Conservation (phyloP, 352 stramenopile species). For the Blastocystis sp. region DNA sequence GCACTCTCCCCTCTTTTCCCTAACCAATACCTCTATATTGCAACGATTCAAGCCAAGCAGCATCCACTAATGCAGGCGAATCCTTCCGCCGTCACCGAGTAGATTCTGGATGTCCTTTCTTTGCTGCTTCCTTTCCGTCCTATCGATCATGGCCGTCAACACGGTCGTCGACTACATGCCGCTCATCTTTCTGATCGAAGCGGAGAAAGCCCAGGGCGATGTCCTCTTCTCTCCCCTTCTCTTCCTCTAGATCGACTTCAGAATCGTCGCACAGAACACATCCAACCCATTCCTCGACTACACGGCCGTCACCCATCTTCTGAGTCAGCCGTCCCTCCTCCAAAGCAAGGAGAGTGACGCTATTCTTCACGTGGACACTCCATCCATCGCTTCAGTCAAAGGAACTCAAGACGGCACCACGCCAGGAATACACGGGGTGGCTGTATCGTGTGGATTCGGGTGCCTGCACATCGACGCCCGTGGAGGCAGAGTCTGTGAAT, state of each 20-base stretch:
- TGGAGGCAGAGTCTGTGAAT: background rate
- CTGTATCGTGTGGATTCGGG: background rate
- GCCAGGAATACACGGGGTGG: conserved; percentile 18
- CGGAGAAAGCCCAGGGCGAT: conserved; percentile 7
- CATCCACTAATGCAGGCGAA: conserved; percentile 11
- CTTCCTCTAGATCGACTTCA: conserved; percentile 5
- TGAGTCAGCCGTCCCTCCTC: background rate
- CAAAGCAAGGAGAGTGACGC: background rate
- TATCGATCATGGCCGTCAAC: conserved; percentile 9
- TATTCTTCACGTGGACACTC: background rate
- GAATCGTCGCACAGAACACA: background rate
- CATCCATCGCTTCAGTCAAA: background rate
- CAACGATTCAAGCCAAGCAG: background rate
- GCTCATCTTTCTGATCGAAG: conserved; percentile 27
- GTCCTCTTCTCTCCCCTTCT: background rate
- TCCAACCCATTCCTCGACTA: conserved; percentile 6
- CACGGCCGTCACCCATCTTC: background rate
- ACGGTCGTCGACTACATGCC: conserved; percentile 33
- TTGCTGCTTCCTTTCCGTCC: conserved; percentile 24
- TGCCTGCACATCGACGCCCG: background rate
- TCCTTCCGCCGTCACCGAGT: background rate
- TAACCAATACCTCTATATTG: background rate
- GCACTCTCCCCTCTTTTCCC: background rate
- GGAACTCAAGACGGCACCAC: background rate
- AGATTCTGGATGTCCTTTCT: conserved; percentile 39